A percentile compares a stretch with the other conserved stretches of the same genome.
phyloP scores from a whole-genome alignment of 2,329 filamentous ascomycete species.

The Trichophaea hybrida region DNA sequence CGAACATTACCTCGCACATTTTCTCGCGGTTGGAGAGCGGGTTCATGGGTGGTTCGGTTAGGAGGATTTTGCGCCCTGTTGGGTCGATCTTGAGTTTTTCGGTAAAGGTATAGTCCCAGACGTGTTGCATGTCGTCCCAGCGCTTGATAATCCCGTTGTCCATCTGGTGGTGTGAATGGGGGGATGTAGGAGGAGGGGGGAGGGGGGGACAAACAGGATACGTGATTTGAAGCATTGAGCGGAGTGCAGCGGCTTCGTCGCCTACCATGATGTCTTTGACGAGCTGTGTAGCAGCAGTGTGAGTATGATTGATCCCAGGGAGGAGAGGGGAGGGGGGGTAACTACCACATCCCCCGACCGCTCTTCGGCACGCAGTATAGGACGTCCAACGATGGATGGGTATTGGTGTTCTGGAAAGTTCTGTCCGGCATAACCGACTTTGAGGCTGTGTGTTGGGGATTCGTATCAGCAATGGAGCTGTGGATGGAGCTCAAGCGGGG shows the following conservation, averaged over 20 bases:
- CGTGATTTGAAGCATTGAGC: conserved; percentile 95
- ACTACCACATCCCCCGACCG: conserved; percentile 30
- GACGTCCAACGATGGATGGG: conserved; percentile 93
- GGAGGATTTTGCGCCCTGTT: conserved; percentile 83
- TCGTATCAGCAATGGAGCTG: conserved; percentile 7
- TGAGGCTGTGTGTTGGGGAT: conserved; percentile 42
- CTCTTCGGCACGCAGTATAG: conserved; percentile 94
- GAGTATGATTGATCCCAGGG: not conserved
- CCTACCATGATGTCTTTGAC: conserved; percentile 99
- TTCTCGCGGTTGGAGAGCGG: conserved; percentile 90
- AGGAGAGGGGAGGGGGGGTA: not conserved
- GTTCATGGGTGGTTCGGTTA: conserved; percentile 97
- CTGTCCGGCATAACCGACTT: conserved; percentile 96
- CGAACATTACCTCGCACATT: conserved; percentile 99
- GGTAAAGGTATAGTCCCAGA: conserved; percentile 97
- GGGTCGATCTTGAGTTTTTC: conserved; percentile 94
- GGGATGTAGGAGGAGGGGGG: conserved; percentile 9
- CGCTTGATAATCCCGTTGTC: conserved; percentile 99
- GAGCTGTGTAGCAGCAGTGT: conserved; percentile 29
- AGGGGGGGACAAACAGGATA: conserved; percentile 53
- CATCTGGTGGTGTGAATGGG: conserved; percentile 45
- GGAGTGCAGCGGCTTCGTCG: conserved; percentile 87
- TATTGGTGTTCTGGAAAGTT: conserved; percentile 99
- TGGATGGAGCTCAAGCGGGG: conserved; percentile 1
- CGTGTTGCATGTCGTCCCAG: conserved; percentile 99